These are phyloP conservation scores for Trapa bicornis DNA, from an alignment of 345 rosid species.

Conservation along the genomic window DNA sequence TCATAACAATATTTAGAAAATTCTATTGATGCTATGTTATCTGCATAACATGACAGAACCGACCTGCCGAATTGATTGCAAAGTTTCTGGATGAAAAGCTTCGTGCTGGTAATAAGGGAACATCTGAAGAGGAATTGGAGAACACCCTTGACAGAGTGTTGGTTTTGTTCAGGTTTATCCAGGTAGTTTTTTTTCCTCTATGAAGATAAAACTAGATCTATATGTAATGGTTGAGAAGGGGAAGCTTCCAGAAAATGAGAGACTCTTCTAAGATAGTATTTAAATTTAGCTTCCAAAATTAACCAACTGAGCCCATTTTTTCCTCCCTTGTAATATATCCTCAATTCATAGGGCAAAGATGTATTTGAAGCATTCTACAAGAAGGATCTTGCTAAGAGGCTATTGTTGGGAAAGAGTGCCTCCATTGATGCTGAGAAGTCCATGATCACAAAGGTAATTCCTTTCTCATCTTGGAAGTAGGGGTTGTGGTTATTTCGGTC, in stretches of 20 bases:
- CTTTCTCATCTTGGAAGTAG: not conserved
- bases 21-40: too few relatives aligned
- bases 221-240: not conserved
- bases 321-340: not conserved
- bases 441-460: slow-evolving; percentile 85
- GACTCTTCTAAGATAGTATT: not conserved
- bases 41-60: slow-evolving; percentile 41
- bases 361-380: slow-evolving; percentile 97
- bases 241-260: not conserved
- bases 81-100: slow-evolving; percentile 97
- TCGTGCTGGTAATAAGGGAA: slow-evolving; percentile 99
- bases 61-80: slow-evolving; percentile 95
- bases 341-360: slow-evolving; percentile 66
- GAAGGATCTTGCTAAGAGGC: slow-evolving; percentile 97
- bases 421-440: slow-evolving; percentile 98
- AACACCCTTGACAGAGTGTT: slow-evolving; percentile 88
- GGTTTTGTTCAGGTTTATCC: slow-evolving; percentile 94
- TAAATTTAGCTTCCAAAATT: not conserved
- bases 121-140: slow-evolving; percentile 99
- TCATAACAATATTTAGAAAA: too few relatives aligned
- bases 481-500: not conserved
- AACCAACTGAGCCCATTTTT: too few relatives aligned
- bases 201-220: not conserved
- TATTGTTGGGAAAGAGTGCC: slow-evolving; percentile 91
- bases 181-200: slow-evolving; percentile 30